phyloP scores from a whole-genome alignment of 257 asterid species.

The Solanum ossicruentum region DNA sequence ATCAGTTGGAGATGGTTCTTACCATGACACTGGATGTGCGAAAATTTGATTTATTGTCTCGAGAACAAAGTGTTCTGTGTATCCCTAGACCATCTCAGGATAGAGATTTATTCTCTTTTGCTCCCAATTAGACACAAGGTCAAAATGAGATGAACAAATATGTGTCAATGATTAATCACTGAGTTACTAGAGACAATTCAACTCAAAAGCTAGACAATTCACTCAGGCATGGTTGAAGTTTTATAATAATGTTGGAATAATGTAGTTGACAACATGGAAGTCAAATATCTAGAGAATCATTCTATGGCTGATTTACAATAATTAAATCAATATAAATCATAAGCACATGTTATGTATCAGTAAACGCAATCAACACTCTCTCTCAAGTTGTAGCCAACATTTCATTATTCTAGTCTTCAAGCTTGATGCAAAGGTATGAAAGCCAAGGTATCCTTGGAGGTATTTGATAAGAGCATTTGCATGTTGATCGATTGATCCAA shows the following conservation, averaged over 20 bases:
- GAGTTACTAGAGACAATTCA: background rate
- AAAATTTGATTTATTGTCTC: background rate
- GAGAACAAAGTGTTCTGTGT: background rate
- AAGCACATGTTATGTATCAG: background rate
- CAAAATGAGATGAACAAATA: background rate
- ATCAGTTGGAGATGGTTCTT: background rate
- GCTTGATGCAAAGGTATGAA: background rate
- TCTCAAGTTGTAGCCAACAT: background rate
- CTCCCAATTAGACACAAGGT: background rate
- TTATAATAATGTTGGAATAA: background rate
- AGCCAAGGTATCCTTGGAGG: background rate
- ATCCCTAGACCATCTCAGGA: background rate
- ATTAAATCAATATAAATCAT: background rate
- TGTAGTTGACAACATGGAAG: background rate
- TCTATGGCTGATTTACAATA: background rate
- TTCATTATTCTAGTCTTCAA: background rate
- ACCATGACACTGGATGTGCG: background rate
- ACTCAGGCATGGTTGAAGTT: background rate
- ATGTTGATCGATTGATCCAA: background rate
- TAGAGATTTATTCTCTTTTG: background rate
- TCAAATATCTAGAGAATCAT: background rate
- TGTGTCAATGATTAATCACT: background rate
- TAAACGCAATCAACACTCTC: background rate
- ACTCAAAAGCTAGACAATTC: background rate
- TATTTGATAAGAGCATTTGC: background rate